phyloP scores from a whole-genome alignment of 2,329 filamentous ascomycete genomes.

The Cladosporium colombiae region DNA sequence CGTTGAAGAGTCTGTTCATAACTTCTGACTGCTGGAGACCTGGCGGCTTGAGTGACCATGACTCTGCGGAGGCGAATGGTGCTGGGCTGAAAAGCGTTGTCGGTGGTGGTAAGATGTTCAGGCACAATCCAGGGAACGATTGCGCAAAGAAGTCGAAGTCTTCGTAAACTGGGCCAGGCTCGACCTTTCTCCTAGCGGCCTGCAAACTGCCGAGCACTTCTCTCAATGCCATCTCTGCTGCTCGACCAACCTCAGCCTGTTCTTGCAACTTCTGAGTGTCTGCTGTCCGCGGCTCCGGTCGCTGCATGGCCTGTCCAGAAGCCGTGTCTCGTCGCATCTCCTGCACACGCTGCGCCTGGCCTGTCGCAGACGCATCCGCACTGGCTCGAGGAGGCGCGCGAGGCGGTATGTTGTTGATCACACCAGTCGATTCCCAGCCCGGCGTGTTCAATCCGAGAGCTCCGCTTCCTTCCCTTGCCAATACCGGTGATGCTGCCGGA shows the following conservation, averaged over 20 bases:
- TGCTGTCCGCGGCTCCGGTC: constrained; percentile 55
- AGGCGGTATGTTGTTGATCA: constrained; percentile 70
- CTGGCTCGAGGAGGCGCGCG: constrained; percentile 29
- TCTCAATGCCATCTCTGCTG: constrained; percentile 79
- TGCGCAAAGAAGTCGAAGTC: constrained; percentile 82
- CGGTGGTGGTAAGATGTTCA: constrained; percentile 77
- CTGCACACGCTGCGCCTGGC: constrained; percentile 32
- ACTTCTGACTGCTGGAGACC: constrained; percentile 72
- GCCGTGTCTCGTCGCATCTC: constrained; percentile 33
- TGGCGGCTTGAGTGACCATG: constrained; percentile 79
- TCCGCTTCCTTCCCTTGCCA: constrained; percentile 21
- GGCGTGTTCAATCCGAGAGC: constrained; percentile 53
- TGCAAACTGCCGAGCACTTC: constrained; percentile 80
- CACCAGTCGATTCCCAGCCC: constrained; percentile 75
- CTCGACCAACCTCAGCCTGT: constrained; percentile 75
- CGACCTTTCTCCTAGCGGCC: constrained; percentile 68
- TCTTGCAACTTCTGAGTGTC: constrained; percentile 48
- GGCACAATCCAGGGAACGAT: constrained; percentile 80
- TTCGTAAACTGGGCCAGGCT: constrained; percentile 53
- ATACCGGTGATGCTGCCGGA: constrained; percentile 21
- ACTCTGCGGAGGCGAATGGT: constrained; percentile 73
- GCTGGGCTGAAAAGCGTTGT: constrained; percentile 80
- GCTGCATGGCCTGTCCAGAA: constrained; percentile 27
- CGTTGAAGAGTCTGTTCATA: constrained; percentile 45
- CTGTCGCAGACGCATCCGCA: constrained; percentile 34